Evolutionary conservation across 2,329 filamentous ascomycete species (phyloP), one percentile per base, ranked within the genome.

Genomic region (Monilinia fructigena): DNA sequence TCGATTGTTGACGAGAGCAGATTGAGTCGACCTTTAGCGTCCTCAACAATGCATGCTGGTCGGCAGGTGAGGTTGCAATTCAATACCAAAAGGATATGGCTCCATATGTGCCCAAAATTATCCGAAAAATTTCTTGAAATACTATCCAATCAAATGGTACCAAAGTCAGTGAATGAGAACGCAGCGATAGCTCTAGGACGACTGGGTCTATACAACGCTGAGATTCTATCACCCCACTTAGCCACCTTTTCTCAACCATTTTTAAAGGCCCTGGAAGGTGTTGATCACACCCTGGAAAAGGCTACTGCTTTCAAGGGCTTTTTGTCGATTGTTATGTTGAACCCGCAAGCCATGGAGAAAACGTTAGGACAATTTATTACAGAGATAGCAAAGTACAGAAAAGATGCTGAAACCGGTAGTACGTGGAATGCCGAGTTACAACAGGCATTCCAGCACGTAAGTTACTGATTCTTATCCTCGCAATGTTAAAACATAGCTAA

Each of bases 31-130:
- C 88, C 18, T 97, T 97, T 77, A 92, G 93, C 68, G 93, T 98
- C 40, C 88, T 98, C 68, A 99, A 98, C 83, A 99, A 99, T 76
- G 94, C 95, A 28, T 98, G 94, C 80, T 99, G 95, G 95, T 96
- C 93, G 8, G 89, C 88, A 31, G 95, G 95, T 53, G 95, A 99
- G 80, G 95, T 98, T 69, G 87, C 93, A 20, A 88, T 97, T 77
- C 88, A 92, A 68, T 84, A 91, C 76, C 86, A 88, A 71, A 86
- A 88, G 69, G 86, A 84, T 64, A 91, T 97, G 86, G 83, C 83
- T 1, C 89, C 89, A 0, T 97, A 90, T 76, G 85, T 93, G 12
- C 87, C 91, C 28, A 86, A 86, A 90, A 69, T 81, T 99, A 20
- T 87, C 96, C 67, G 85, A 89, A 69, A 87, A 90, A 50, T 86